A percentile compares a stretch with the other conserved stretches of the same genome.
These are phyloP conservation scores for Hyparrhenia diplandra DNA, from an alignment of 176 grass and related monocot species.

Conservation along the genomic window DNA sequence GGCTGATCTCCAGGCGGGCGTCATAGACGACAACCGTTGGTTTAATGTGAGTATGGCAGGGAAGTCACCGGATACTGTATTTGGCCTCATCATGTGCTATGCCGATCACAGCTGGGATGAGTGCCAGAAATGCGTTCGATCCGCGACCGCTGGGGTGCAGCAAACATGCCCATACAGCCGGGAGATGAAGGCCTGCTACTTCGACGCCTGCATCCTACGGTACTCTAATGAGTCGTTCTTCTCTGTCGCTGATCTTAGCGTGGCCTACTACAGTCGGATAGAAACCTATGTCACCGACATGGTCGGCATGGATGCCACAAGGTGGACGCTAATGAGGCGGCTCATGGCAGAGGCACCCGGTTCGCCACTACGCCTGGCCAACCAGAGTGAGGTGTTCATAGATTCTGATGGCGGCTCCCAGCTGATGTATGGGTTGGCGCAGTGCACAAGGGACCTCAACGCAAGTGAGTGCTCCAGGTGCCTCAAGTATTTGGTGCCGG, in stretches of 20 bases:
- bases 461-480: constrained; percentile 3
- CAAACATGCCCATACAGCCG: neutral
- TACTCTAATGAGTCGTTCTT: neutral
- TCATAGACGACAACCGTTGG: neutral
- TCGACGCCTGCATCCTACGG: too few relatives aligned
- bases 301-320: too few relatives aligned
- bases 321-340: neutral
- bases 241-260: neutral
- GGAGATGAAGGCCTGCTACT: too few relatives aligned
- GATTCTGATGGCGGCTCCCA: neutral
- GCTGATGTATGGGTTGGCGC: neutral
- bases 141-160: neutral
- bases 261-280: neutral
- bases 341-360: neutral
- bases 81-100: neutral
- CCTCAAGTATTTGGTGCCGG: neutral
- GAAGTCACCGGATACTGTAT: too few relatives aligned
- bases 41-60: neutral
- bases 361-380: neutral
- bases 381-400: neutral
- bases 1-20: too few relatives aligned
- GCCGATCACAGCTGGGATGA: neutral
- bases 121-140: constrained; percentile 28
- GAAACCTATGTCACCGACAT: neutral
- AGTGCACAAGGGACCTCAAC: constrained; percentile 38